Evolutionary conservation across 179 eudicot species (phyloP), one percentile per base, ranked within the genome.

Genomic region (Nepenthes alata): DNA sequence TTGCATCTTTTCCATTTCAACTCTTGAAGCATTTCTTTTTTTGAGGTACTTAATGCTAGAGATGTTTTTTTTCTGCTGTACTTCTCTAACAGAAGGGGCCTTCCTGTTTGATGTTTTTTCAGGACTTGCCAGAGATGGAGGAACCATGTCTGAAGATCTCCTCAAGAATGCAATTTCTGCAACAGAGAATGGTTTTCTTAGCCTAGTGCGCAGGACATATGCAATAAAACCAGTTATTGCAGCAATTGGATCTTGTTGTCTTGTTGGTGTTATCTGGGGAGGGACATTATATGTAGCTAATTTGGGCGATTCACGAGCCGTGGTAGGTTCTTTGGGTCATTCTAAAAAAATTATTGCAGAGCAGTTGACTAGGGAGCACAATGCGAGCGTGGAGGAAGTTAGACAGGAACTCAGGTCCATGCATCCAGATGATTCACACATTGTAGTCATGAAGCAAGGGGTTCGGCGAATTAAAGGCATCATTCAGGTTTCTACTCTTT

Each of bases 381-480:
- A 86, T 68, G 95, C 85, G 15, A 74, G 85, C 0, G 74, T 51
- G 55, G 95, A 78, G 65, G 95, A 86, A 62, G 87, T 86, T 53
- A 85, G 95, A 78, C 82, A 67, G 75, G 95, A 86, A 82, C 85
- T 86, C 6, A 75, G 76, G 73, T 90, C 87, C 37, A 82, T 80
- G 68, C 85, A 86, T 60, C 95, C 90, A 15, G 90, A 85, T 63
- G 96, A 86, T 57, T 69, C 81, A 0, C 74, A 73, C 45, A 66
- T 84, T 53, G 95, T 87, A 15, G 78, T 87, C 12, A 68, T 73
- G 50, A 82, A 64, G 61, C 88, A 80, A 10, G 95, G 95, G 44
- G 95, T 87, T 72, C 84, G 90, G 95, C 80, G 95, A 75, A 80
- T 87, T 53, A 84, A 82, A 74, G 90, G 95, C 47, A 87, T 87